phyloP scores from a whole-genome alignment of 2,329 filamentous ascomycete genomes.

The Aspergillus novofumigatus region DNA sequence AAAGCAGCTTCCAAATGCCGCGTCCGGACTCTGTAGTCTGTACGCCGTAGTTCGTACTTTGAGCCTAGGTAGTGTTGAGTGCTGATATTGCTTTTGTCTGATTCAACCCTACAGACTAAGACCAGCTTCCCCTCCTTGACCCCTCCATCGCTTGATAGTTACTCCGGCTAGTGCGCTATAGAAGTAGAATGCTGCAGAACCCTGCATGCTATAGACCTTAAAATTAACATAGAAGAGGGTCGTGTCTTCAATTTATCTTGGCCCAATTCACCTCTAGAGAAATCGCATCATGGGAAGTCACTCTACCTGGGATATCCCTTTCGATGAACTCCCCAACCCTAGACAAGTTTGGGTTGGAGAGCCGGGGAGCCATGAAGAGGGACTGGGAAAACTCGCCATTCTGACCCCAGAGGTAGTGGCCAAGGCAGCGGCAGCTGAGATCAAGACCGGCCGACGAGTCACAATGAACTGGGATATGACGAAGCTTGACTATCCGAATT shows the following conservation, averaged over 20 bases:
- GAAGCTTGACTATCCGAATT: slow-evolving; percentile 54
- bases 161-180: not conserved
- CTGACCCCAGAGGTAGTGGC: slow-evolving; percentile 52
- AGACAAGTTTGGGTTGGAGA: slow-evolving; percentile 46
- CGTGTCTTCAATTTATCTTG: not conserved
- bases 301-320: slow-evolving; percentile 30
- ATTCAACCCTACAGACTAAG: not conserved
- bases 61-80: not conserved
- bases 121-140: not conserved
- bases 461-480: slow-evolving; percentile 54
- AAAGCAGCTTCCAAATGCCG: not conserved
- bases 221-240: not conserved
- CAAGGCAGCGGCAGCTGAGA: slow-evolving; percentile 47
- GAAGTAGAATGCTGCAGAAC: not conserved
- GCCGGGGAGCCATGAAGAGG: slow-evolving; percentile 48
- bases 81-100: not conserved
- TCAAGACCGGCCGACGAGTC: slow-evolving; percentile 49
- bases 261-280: slow-evolving; percentile 1
- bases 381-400: slow-evolving; percentile 48
- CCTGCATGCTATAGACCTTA: not conserved
- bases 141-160: not conserved
- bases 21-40: not conserved
- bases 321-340: slow-evolving; percentile 47
- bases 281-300: slow-evolving; percentile 6
- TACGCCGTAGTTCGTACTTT: not conserved